These are phyloP conservation scores for Trametes cinnabarina DNA, from an alignment of 768 basidiomycete genomes.

Conservation along the genomic window DNA sequence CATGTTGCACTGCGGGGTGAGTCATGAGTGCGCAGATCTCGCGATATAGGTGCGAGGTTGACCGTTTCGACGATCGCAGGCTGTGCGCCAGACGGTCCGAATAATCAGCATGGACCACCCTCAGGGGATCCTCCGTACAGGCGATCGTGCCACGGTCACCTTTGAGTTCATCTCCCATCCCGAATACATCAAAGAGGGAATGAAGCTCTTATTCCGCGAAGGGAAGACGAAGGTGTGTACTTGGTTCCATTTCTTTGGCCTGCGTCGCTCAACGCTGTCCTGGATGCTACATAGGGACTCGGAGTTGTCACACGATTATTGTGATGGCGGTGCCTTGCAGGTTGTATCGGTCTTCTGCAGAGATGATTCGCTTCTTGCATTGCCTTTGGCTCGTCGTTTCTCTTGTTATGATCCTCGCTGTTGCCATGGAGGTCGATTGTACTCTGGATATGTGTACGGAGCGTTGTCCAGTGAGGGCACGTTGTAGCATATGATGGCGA, in stretches of 20 bases:
- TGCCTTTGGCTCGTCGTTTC: background rate
- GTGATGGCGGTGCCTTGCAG: conserved; percentile 30
- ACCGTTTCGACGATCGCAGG: conserved; percentile 41
- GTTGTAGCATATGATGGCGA: conserved; percentile 7
- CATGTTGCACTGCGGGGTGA: conserved; percentile 89
- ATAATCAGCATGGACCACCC: conserved; percentile 91
- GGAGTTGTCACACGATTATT: conserved; percentile 72
- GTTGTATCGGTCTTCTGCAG: too few relatives aligned
- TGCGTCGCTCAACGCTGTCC: background rate
- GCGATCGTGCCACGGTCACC: conserved; percentile 89
- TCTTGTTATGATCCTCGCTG: background rate
- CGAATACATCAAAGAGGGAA: conserved; percentile 90
- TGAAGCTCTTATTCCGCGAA: conserved; percentile 91
- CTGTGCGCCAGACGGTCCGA: conserved; percentile 87
- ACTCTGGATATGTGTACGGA: background rate
- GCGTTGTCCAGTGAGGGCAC: background rate
- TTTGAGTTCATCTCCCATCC: conserved; percentile 94
- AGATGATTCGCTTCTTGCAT: background rate
- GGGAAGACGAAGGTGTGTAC: conserved; percentile 85
- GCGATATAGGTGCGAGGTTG: conserved; percentile 8
- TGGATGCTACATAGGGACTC: conserved; percentile 50
- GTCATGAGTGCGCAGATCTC: conserved; percentile 22
- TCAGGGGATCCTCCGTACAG: conserved; percentile 85
- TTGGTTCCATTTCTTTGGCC: background rate
- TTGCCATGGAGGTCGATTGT: background rate